Conservation (phyloP, 1,284 basidiomycete genomes). For the Microbotryomycetes sp. region DNA sequence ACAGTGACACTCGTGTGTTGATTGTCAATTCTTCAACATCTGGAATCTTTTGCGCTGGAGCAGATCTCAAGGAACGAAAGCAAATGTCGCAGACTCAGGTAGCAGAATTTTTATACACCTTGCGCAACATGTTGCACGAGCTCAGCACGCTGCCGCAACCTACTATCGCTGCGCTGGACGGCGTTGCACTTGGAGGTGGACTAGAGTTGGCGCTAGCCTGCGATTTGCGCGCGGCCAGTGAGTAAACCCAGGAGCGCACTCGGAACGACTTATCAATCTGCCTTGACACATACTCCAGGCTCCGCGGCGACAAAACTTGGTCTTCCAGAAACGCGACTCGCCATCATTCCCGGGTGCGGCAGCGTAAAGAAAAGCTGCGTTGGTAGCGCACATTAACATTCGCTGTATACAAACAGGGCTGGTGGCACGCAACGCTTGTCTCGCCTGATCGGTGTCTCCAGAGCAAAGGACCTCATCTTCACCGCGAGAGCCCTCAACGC, state of each 20-base stretch:
- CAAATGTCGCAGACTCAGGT: slow-evolving; percentile 70
- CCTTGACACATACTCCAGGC: slow-evolving; percentile 50
- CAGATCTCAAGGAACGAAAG: slow-evolving; percentile 77
- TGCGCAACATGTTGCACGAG: slow-evolving; percentile 63
- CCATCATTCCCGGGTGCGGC: slow-evolving; percentile 73
- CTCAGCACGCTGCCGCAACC: slow-evolving; percentile 77
- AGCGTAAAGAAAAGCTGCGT: neutral
- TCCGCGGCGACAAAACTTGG: slow-evolving; percentile 65
- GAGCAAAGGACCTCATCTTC: slow-evolving; percentile 81
- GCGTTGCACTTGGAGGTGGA: slow-evolving; percentile 84
- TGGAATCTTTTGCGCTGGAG: slow-evolving; percentile 85
- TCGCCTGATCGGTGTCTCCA: slow-evolving; percentile 68
- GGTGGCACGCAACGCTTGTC: slow-evolving; percentile 84
- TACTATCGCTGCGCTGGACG: slow-evolving; percentile 86
- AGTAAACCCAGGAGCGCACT: slow-evolving; percentile 16
- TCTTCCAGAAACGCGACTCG: slow-evolving; percentile 72
- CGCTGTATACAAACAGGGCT: no score
- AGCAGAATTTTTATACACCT: slow-evolving; percentile 65
- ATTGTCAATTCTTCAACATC: slow-evolving; percentile 65
- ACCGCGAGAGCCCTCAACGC: slow-evolving; percentile 62
- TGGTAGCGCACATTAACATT: no score
- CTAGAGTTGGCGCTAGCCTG: slow-evolving; percentile 78
- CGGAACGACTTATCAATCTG: no score
- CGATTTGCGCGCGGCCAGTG: slow-evolving; percentile 79
- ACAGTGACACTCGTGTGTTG: slow-evolving; percentile 60